Evolutionary conservation across 2,329 filamentous ascomycete genomes (phyloP), one percentile per base, ranked within the genome.

Genomic region (Cordyceps cicadae): DNA sequence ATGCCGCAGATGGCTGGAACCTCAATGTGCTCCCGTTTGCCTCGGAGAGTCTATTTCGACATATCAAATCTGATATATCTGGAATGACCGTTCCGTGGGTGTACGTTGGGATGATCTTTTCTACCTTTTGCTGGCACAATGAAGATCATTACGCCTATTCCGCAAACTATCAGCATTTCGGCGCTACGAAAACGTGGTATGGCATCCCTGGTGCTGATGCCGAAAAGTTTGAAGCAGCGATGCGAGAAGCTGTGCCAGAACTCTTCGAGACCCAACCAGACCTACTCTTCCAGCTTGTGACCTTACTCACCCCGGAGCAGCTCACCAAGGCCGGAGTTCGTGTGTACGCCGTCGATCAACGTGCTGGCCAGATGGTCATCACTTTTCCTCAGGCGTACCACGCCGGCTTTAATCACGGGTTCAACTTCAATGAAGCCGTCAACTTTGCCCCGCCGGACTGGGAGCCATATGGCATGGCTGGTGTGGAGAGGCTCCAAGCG

Each of bases 71-170:
- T 0, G 94, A 99, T 70, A 95, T 99, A 58, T 97, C 94, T 2
- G 94, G 94, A 43, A 99, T 99, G 94, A 99, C 94, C 0, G 93
- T 99, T 8, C 94, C 94, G 0, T 99, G 94, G 94, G 86, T 99
- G 3, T 99, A 99, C 70, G 94, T 99, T 4, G 94, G 94, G 63
- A 99, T 99, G 94, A 95, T 96, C 45, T 99, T 99, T 72, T 99
- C 94, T 0, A 97, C 94, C 0, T 99, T 99, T 70, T 99, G 94
- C 74, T 99, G 94, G 94, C 94, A 99, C 72, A 97, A 96, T 65
- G 94, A 99, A 70, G 94, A 99, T 69, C 94, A 99, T 70, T 97
- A 96, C 71, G 88, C 94, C 2, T 99, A 97, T 71, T 99, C 94
- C 0, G 89, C 94, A 57, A 99, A 99, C 67, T 99, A 97, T 68